Evolutionary conservation across 306 rosid genomes (phyloP).

Genomic region (Canavalia ensiformis): DNA sequence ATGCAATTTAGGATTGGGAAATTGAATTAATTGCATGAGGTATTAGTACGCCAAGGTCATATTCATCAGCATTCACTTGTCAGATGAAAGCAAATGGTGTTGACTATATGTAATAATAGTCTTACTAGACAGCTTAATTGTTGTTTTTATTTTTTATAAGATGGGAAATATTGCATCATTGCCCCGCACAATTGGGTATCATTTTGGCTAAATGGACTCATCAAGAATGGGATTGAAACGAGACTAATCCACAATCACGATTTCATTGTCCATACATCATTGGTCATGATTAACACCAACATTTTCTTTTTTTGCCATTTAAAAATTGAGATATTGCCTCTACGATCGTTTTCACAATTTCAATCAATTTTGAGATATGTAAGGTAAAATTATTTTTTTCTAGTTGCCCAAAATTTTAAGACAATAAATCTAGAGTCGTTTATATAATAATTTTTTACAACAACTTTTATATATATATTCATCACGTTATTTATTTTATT

Average conservation of each 20-base stretch:
- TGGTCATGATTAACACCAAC: not conserved
- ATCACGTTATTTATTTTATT: too few relatives aligned
- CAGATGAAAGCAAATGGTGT: conserved; percentile 25
- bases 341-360: not conserved
- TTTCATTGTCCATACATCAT: not conserved
- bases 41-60: conserved; percentile 42
- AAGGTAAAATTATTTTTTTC: not conserved
- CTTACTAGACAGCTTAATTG: not conserved
- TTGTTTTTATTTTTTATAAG: too few relatives aligned
- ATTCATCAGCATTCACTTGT: conserved; percentile 42
- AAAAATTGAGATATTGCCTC: not conserved
- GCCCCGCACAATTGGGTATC: conserved; percentile 15
- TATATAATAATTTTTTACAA: too few relatives aligned
- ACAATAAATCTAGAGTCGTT: not conserved
- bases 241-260: conserved; percentile 1
- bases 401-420: not conserved
- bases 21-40: conserved; percentile 38
- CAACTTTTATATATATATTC: too few relatives aligned
- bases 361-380: not conserved
- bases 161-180: not conserved
- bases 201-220: not conserved
- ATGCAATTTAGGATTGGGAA: conserved; percentile 34
- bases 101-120: not conserved
- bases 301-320: conserved; percentile 5
- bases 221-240: conserved; percentile 15